These are phyloP conservation scores for Thelonectria discophora DNA, from an alignment of 2,329 filamentous ascomycete genomes.

Conservation along the genomic window DNA sequence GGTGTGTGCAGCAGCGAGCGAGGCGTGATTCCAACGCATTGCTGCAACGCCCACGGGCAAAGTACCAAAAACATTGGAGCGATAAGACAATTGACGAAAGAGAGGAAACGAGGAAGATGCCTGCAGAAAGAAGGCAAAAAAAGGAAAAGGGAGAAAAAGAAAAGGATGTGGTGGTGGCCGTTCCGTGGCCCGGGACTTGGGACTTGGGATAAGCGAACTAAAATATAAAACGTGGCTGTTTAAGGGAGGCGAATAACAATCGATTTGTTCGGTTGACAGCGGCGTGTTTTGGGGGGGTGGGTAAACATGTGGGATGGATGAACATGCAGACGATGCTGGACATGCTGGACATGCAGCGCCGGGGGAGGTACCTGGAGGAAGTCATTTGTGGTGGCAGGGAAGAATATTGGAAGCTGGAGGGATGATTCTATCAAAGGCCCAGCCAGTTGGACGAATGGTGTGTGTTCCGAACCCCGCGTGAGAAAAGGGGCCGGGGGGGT, in stretches of 20 bases:
- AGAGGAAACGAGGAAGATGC: slow-evolving; percentile 3
- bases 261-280: slow-evolving; percentile 15
- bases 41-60: slow-evolving; percentile 16
- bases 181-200: slow-evolving; percentile 3
- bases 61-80: background rate
- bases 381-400: background rate
- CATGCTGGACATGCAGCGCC: slow-evolving; percentile 7
- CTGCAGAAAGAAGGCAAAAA: too few relatives aligned
- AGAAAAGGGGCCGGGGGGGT: background rate
- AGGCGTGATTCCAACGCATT: slow-evolving; percentile 20
- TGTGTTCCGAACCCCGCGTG: slow-evolving; percentile 22
- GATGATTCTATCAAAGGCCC: slow-evolving; percentile 12
- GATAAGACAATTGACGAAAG: background rate
- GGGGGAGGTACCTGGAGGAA: too few relatives aligned
- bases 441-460: too few relatives aligned
- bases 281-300: slow-evolving; percentile 7
- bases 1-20: too few relatives aligned
- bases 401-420: too few relatives aligned
- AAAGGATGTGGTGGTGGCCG: background rate
- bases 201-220: background rate
- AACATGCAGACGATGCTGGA: slow-evolving; percentile 21
- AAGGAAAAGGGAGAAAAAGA: too few relatives aligned
- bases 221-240: slow-evolving; percentile 8
- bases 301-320: background rate
- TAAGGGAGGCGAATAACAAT: background rate